These are phyloP conservation scores for Acorus gramineus DNA, from an alignment of 106 monocot species.

Conservation along the genomic window DNA sequence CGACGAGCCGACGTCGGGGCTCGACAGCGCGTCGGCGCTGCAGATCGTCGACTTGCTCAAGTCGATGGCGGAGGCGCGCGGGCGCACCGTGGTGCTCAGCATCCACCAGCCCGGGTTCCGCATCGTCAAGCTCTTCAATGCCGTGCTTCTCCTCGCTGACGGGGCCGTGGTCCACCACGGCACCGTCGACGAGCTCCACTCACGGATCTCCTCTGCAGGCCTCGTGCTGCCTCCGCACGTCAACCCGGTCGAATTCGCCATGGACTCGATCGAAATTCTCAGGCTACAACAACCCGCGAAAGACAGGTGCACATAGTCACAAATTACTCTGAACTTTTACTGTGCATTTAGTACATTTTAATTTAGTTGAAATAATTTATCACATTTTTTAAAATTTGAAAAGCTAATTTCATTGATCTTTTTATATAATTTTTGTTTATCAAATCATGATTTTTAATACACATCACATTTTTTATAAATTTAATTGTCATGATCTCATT, in stretches of 20 bases:
- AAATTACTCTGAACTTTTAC: no score
- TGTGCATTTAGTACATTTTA: no score
- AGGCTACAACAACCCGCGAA: not conserved
- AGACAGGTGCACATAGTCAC: no score
- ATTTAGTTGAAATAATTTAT: no score
- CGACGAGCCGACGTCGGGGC: conserved; percentile 96
- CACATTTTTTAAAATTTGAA: no score
- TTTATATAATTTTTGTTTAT: no score
- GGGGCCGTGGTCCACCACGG: conserved; percentile 70
- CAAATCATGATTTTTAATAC: no score
- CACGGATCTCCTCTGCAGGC: conserved; percentile 26
- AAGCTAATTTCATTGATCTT: no score
- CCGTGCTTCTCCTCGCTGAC: conserved; percentile 54
- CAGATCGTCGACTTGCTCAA: conserved; percentile 62
- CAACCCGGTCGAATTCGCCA: conserved; percentile 72
- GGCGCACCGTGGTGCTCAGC: conserved; percentile 70
- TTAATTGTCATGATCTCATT: no score
- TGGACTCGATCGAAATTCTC: conserved; percentile 55
- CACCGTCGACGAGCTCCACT: conserved; percentile 37
- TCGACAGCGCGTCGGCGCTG: conserved; percentile 66
- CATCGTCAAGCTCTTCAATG: conserved; percentile 61
- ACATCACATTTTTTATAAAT: no score
- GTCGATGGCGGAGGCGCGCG: conserved; percentile 57
- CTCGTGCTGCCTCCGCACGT: conserved; percentile 42
- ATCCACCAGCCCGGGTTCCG: conserved; percentile 85